Base-by-base conservation (phyloP, 768 basidiomycete genomes). In the Favolaschia claudopus region DNA sequence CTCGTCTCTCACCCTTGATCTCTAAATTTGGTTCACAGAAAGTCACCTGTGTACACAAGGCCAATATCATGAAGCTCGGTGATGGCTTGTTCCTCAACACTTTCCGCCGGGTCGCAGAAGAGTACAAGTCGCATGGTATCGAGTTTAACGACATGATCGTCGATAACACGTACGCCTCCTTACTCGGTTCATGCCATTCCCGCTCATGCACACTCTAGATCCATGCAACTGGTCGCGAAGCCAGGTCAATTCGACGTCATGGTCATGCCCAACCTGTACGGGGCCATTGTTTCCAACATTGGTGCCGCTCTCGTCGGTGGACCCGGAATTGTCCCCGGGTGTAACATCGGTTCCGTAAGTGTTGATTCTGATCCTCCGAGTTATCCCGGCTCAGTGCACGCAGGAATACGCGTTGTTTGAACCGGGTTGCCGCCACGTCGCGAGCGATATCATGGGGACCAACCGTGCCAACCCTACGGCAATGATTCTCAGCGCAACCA, bases 41-140 rank as follows among this genome's bases (percentile, higher is more conserved):
- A 91, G 96, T 99, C 66, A 99, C 97, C 37, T 98, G 96, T 71
- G 95, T 99, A 40, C 97, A 99, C 88, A 99, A 99, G 79, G 97
- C 97, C 69, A 99, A 99, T 83, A 99, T 99, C 83, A 99, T 99
- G 97, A 99, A 99, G 77, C 89, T 98, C 68, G 96, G 96, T 74
- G 97, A 99, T 70, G 97, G 97, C 76, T 87, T 99, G 38, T 99
- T 99, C 89, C 85, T 99, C 68, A 96, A 95, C 78, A 99, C 96
- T 22, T 99, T 98, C 89, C 92, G 95, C 67, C 85, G 88, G 59
- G 86, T 99, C 58, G 97, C 95, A 31, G 94, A 99, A 76, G 96
- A 98, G 73, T 99, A 99, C 85, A 92, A 88, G 77, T 89, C 88
- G 50, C 82, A 89, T 39, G 97, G 97, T 39, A 96, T 99, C 70